Base-by-base conservation (phyloP, 129 eudicot species). In the Flaveria brownii region DNA sequence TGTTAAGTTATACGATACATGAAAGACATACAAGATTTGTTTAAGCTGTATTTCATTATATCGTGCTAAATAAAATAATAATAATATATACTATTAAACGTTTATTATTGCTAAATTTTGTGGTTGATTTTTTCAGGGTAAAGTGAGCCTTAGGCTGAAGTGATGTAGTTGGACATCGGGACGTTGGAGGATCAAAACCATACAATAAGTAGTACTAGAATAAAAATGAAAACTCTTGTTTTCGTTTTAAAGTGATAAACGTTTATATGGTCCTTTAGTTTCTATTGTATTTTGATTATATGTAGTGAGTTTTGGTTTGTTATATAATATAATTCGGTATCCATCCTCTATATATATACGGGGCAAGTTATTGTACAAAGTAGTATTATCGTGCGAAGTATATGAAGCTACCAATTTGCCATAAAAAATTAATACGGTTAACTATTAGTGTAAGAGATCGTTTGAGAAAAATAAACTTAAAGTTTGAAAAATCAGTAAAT, bases 261-360 rank as follows among this genome's bases (percentile, higher is more conserved):
- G 69, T 63, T 15, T 63, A 43, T 63, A 63, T 63, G 69, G 18
- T 30, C 68, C 22, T 63, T 30, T 63, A 43, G 10, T 63, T 63
- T 63, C 46, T 63, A 15, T 63, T 63, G 69, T 30, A 43, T 63
- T 62, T 63, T 63, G 69, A 63, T 14, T 63, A 63, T 63, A 63
- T 30, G 30, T 63, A 33, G 22, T 30, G 69, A 16, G 6, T 63
- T 30, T 63, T 28, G 45, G 30, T 30, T 4, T 62, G 6, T 28
- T 6, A 62, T 62, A 3, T 5, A 1, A 62, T 62, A 30, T 28
- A 56, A 62, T 20, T 62, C 30, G 43, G 68, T 26, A 12, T 26
- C 43, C 13, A 9, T 45, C 50, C 50, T 57, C 63, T 2, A 12
- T 57, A 26, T 20, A 22, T 57, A 47, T 57, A 20, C 7, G 2